Percentiles rank a stretch among this genome's conserved stretches.
phyloP scores from a whole-genome alignment of 1,284 basidiomycete genomes.

The Boletellus deceptivus region DNA sequence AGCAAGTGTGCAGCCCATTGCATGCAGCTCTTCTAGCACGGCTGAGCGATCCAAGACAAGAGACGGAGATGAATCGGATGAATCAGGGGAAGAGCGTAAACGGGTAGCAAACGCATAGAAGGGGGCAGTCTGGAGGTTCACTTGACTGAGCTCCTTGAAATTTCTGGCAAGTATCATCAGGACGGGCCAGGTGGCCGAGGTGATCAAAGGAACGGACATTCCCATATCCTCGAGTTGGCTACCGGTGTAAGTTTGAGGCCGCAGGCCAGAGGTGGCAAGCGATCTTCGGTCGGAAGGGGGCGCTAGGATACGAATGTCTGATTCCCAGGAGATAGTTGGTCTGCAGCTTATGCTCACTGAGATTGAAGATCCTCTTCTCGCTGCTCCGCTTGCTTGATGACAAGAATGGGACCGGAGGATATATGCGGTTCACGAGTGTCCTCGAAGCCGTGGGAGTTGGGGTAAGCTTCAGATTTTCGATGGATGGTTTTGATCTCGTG shows the following conservation, averaged over 20 bases:
- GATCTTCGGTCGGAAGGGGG: conserved; percentile 41
- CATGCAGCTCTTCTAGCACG: conserved; percentile 52
- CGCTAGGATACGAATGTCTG: conserved; percentile 33
- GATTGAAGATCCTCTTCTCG: conserved; percentile 39
- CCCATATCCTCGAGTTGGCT: conserved; percentile 55
- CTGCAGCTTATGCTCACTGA: conserved; percentile 41
- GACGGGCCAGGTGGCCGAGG: neutral
- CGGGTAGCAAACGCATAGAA: conserved; percentile 63
- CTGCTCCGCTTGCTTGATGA: conserved; percentile 12
- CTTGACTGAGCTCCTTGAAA: conserved; percentile 51
- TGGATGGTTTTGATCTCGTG: conserved; percentile 31
- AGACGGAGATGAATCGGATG: conserved; percentile 17
- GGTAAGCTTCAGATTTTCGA: conserved; percentile 1
- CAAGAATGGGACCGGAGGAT: conserved; percentile 18
- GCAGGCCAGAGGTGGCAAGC: conserved; percentile 50
- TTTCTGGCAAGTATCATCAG: conserved; percentile 41
- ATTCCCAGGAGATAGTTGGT: neutral
- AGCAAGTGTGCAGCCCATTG: conserved; percentile 57
- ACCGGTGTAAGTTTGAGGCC: conserved; percentile 53
- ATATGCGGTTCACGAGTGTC: conserved; percentile 16
- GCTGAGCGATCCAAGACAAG: conserved; percentile 48
- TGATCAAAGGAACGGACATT: conserved; percentile 45
- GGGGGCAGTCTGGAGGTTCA: conserved; percentile 57
- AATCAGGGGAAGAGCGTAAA: conserved; percentile 22
- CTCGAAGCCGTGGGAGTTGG: neutral